phyloP scores from a whole-genome alignment of 108 stramenopile species.

The Pseudonitzschia multiseries region DNA sequence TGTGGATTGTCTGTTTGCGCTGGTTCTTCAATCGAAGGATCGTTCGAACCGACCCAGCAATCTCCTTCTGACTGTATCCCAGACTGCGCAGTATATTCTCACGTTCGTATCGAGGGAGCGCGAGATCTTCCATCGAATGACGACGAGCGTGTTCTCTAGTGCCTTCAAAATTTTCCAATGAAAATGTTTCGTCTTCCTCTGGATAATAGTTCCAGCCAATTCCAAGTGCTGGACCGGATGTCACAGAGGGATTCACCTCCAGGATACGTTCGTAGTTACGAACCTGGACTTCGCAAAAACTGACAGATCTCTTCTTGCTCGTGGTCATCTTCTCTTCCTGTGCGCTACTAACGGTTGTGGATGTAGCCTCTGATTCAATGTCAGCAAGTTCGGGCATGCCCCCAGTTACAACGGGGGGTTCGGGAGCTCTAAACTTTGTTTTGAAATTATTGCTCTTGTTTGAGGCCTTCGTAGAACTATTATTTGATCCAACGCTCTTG shows the following conservation, averaged over 20 bases:
- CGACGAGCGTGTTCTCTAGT: conserved; percentile 9
- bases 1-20: conserved; percentile 35
- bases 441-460: conserved; percentile 3
- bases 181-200: conserved; percentile 17
- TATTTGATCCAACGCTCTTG: background rate
- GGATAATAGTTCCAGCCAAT: conserved; percentile 64
- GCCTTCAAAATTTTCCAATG: conserved; percentile 44
- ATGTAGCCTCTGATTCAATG: conserved; percentile 5
- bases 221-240: conserved; percentile 54
- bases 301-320: conserved; percentile 18
- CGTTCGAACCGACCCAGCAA: conserved; percentile 27
- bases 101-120: conserved; percentile 15
- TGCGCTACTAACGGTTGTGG: background rate
- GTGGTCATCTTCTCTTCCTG: background rate
- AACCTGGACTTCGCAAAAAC: conserved; percentile 44
- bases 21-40: conserved; percentile 29
- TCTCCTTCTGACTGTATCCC: conserved; percentile 27
- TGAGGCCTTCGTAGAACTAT: background rate
- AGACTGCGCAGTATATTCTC: conserved; percentile 8
- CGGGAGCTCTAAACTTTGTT: background rate
- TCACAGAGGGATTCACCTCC: conserved; percentile 66
- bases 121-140: conserved; percentile 11
- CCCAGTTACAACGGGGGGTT: background rate
- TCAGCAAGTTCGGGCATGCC: background rate
- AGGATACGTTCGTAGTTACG: conserved; percentile 53